These are phyloP conservation scores for Lumnitzera littorea DNA, from an alignment of 345 rosid genomes.

Conservation along the genomic window DNA sequence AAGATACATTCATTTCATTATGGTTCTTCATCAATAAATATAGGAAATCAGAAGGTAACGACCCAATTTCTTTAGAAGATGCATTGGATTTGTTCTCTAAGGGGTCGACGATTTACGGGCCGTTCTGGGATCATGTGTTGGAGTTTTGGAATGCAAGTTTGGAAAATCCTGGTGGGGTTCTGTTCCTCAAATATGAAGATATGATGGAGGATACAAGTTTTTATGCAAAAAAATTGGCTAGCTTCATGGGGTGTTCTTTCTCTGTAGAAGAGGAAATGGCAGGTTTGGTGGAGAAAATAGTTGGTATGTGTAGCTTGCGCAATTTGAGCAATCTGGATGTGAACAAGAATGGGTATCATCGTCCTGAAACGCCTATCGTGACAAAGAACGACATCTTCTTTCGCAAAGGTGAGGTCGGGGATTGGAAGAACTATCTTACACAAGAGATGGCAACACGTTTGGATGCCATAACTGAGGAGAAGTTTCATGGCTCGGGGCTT, in stretches of 20 bases:
- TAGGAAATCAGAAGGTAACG: not conserved
- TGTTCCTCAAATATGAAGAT: conserved; percentile 6
- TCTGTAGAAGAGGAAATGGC: not conserved
- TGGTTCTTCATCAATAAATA: conserved; percentile 1
- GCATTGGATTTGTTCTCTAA: not conserved
- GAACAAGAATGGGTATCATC: conserved; percentile 5
- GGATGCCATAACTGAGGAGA: not conserved
- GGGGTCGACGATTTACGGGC: not conserved
- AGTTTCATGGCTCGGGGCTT: not conserved
- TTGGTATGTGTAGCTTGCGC: not conserved
- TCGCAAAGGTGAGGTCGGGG: conserved; percentile 8
- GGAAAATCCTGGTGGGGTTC: not conserved
- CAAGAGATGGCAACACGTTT: not conserved
- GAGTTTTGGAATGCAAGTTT: not conserved
- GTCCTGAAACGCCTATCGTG: not conserved
- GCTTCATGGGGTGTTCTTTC: conserved; percentile 5
- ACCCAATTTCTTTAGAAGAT: not conserved
- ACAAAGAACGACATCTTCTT: conserved; percentile 2
- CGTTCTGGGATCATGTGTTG: not conserved
- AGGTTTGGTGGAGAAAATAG: not conserved
- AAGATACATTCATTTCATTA: not conserved
- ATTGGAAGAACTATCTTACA: conserved; percentile 6
- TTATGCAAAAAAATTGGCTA: conserved; percentile 4
- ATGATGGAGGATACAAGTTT: not conserved
- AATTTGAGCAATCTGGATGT: conserved; percentile 7